Percentiles rank a stretch among this genome's conserved stretches.
Conservation (phyloP, 495 filamentous ascomycete species). For the Elaphomyces granulatus region DNA sequence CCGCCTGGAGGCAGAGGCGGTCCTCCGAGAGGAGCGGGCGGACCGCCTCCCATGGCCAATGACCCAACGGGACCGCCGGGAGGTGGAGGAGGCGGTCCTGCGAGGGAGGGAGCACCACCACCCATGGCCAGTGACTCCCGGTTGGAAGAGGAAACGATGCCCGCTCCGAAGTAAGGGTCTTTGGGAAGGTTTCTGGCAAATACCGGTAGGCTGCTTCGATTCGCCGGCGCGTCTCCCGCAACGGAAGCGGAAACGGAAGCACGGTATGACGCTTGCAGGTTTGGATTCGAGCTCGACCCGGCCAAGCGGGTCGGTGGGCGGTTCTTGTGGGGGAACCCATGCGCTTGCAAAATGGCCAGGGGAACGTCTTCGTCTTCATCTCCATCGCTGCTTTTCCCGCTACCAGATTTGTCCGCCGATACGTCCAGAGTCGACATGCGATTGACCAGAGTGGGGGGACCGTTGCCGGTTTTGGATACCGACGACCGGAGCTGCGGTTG, state of each 20-base stretch:
- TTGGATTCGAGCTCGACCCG: constrained; percentile 45
- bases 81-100: constrained; percentile 12
- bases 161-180: constrained; percentile 79
- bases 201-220: constrained; percentile 46
- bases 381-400: constrained; percentile 37
- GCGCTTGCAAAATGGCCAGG: constrained; percentile 73
- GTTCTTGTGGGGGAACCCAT: constrained; percentile 80
- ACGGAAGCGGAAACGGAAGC: constrained; percentile 25
- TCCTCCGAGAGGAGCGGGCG: too few species aligned
- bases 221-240: constrained; percentile 24
- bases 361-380: constrained; percentile 84
- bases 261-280: too few species aligned
- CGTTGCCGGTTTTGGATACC: constrained; percentile 28
- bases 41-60: too few species aligned
- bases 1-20: constrained; percentile 46
- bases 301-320: constrained; percentile 60
- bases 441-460: constrained; percentile 29
- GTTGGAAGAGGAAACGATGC: constrained; percentile 57
- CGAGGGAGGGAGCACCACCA: constrained; percentile 36
- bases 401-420: constrained; percentile 22
- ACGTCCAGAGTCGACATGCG: constrained; percentile 19
- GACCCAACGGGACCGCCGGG: too few species aligned
- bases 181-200: constrained; percentile 79
- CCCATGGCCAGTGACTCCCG: constrained; percentile 66
- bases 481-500: constrained; percentile 27